Evolutionary conservation across 176 grass and related monocot genomes (phyloP), one percentile per base, ranked within the genome.

Genomic region (Tuctoria greenei): DNA sequence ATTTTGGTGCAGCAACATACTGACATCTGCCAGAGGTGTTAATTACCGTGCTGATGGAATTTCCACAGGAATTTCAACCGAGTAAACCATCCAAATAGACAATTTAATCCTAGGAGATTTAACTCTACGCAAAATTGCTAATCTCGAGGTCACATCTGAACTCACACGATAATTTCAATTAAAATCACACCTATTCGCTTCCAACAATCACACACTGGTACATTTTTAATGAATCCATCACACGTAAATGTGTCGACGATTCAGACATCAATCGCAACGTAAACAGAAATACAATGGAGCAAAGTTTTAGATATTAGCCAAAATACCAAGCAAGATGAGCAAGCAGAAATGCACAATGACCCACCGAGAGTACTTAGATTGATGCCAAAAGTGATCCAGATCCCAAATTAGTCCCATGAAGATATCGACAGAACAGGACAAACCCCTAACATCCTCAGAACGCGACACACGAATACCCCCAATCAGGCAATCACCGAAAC

Each of bases 361-460:
- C 25, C 69, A 16, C 35, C 26, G 37, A 76, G 70, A 10, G 24
- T 40, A 58, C 27, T 59, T 31, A 17, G 69, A 83, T 69, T 28
- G 21, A 69, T 74, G 62, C 67, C 68, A 67, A 35, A 40, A 56
- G 3, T 23, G 56, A 64, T 74, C 70, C 15, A 74, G 25, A 74
- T 66, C 8, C 58, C 46, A 40, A 31, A 3, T 21, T 16, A 73
- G 64, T 3, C 67, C 24, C 35, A 61, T 17, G 23, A 55, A 15
- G 52, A 39, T 64, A 83, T 55, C 54, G 43, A 69, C 69, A 73
- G 36, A 87, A 50, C 16, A 65, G 1, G 27, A 25, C 17, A 14
- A 50, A n/a, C n/a, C 27, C 45, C 74, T 67, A 47, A 31, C 59
- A 17, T 73, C 40, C 57, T n/a, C 21, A 21, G 67, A 47, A 13